Percentiles rank a stretch among this genome's conserved stretches.
phyloP scores from a whole-genome alignment of 352 stramenopile species.

The Pythium insidiosum region DNA sequence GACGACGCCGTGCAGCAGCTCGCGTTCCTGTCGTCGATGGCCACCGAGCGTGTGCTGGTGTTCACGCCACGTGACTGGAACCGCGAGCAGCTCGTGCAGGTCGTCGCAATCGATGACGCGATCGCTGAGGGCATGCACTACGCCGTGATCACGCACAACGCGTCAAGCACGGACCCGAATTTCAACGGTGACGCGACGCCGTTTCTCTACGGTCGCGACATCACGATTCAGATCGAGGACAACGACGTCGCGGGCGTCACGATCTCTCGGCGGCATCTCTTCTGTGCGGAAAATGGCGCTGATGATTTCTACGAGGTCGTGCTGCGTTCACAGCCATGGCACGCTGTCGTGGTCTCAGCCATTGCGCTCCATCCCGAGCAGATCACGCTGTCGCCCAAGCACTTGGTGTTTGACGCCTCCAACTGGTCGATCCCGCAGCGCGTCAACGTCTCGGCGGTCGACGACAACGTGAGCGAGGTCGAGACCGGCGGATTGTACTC shows the following conservation, averaged over 20 bases:
- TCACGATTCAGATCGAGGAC: conserved; percentile 64
- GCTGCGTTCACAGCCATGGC: conserved; percentile 47
- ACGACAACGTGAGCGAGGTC: conserved; percentile 47
- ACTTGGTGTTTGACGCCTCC: conserved; percentile 27
- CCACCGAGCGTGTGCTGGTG: conserved; percentile 14
- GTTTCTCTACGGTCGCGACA: conserved; percentile 48
- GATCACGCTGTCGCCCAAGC: conserved; percentile 17
- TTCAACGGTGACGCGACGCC: conserved; percentile 43
- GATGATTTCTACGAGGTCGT: conserved; percentile 51
- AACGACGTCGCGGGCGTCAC: conserved; percentile 47
- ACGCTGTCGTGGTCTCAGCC: conserved; percentile 37
- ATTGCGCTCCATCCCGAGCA: conserved; percentile 36
- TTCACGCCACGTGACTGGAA: conserved; percentile 67
- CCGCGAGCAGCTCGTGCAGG: conserved; percentile 44
- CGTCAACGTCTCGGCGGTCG: conserved; percentile 36
- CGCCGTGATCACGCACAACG: conserved; percentile 34
- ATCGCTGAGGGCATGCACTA: conserved; percentile 61
- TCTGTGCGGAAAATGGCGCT: conserved; percentile 43
- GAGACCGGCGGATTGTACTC: conserved; percentile 55
- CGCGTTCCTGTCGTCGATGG: conserved; percentile 12
- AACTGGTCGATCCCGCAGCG: conserved; percentile 45
- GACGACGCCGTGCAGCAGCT: conserved; percentile 32
- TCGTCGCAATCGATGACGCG: conserved; percentile 44
- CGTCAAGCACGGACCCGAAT: conserved; percentile 35
- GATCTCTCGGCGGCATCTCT: conserved; percentile 49